Conservation (phyloP, 768 basidiomycete genomes). For the Boletus insuetus region DNA sequence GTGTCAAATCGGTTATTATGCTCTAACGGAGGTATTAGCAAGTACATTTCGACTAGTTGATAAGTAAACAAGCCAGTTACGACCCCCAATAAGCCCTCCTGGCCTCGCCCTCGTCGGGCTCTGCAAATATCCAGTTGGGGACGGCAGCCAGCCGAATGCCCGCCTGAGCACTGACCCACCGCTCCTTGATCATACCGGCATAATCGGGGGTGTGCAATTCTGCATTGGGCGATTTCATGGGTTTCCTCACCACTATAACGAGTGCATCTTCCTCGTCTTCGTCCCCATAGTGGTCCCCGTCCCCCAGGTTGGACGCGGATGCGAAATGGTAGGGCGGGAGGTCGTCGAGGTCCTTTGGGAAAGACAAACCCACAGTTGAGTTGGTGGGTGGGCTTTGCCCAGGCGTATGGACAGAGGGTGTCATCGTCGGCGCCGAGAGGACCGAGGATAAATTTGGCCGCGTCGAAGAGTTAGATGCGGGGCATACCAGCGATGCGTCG, state of each 20-base stretch:
- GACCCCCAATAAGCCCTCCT: not conserved
- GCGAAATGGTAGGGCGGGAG: too few species aligned
- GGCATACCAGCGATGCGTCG: not conserved
- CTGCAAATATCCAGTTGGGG: slow-evolving; percentile 68
- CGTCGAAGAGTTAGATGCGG: not conserved
- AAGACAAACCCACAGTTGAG: slow-evolving; percentile 85
- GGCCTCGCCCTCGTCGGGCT: not conserved
- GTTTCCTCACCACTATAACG: not conserved
- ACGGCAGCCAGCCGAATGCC: slow-evolving; percentile 83
- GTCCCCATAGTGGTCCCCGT: too few species aligned
- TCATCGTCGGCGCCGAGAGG: slow-evolving; percentile 49
- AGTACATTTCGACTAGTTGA: too few species aligned
- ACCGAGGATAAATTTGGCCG: not conserved
- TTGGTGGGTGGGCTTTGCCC: slow-evolving; percentile 68
- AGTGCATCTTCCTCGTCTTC: not conserved
- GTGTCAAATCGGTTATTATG: too few species aligned
- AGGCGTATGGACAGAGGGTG: slow-evolving; percentile 70
- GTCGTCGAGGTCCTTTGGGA: slow-evolving; percentile 64
- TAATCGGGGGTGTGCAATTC: slow-evolving; percentile 86
- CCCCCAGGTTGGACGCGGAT: too few species aligned
- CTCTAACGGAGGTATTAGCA: too few species aligned
- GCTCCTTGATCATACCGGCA: slow-evolving; percentile 59
- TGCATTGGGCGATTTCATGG: slow-evolving; percentile 38
- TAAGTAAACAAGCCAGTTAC: too few species aligned
- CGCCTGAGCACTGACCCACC: slow-evolving; percentile 75